A percentile compares a stretch with the other conserved stretches of the same genome.
phyloP scores from a whole-genome alignment of 1,284 basidiomycete species.

The Chiua sp. region DNA sequence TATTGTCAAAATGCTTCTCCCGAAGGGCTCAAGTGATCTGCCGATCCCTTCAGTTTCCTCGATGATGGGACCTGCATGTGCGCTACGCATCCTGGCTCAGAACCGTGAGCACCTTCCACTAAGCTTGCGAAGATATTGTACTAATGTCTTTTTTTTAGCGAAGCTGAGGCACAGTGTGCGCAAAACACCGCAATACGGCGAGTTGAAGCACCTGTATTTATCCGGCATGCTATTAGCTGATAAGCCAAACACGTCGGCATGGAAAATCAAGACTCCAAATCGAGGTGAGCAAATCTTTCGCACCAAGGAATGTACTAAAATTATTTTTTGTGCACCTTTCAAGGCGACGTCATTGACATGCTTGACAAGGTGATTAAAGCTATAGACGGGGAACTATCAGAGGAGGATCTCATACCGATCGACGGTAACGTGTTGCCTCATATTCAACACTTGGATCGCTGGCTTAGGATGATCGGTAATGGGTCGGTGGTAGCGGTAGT shows the following conservation, averaged over 20 bases:
- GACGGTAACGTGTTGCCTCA: conserved; percentile 19
- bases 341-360: not conserved
- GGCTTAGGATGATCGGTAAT: not conserved
- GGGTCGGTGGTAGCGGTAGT: too few relatives aligned
- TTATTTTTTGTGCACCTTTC: too few relatives aligned
- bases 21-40: not conserved
- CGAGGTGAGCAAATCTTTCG: conserved; percentile 10
- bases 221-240: conserved; percentile 24
- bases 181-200: conserved; percentile 11
- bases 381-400: conserved; percentile 25
- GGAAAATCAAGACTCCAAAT: conserved; percentile 25
- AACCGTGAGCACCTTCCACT: not conserved
- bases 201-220: conserved; percentile 24
- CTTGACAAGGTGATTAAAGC: conserved; percentile 33
- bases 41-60: too few relatives aligned
- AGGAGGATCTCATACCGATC: conserved; percentile 25
- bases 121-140: too few relatives aligned
- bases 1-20: conserved; percentile 13
- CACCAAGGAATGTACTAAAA: too few relatives aligned
- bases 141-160: conserved; percentile 8
- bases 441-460: conserved; percentile 16
- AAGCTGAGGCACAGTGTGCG: conserved; percentile 5
- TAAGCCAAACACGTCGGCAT: conserved; percentile 13
- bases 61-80: too few relatives aligned
- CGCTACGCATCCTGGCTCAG: too few relatives aligned